Evolutionary conservation across 495 filamentous ascomycete genomes (phyloP), one percentile per base, ranked within the genome.

Genomic region (Hamigera avellanea): DNA sequence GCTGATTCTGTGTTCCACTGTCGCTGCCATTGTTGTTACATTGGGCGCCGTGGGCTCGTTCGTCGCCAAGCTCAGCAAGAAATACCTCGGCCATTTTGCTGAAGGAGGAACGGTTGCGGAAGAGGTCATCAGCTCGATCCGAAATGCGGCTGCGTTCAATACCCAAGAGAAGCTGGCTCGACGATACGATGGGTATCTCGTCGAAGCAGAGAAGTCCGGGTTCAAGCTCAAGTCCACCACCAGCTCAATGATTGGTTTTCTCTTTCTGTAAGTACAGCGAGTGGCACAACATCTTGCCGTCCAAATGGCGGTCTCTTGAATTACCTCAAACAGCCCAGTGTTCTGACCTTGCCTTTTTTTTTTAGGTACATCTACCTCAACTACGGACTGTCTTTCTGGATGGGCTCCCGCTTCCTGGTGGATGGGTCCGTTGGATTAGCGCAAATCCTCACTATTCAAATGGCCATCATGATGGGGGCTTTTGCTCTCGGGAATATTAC

Each of bases 1-100:
- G 2, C 42, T 67, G n/a, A 52, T 67, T n/a, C 28, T 51, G 0
- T 37, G 42, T 3, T 48, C 53, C 3, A 50, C 41, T 3, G 36
- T 56, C n/a, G 46, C 53, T 18, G 42, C 46, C 7, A 51, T 64
- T 26, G 21, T 50, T 3, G 8, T 43, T n/a, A 32, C 46, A 13
- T 48, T 49, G 41, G 45, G 36, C 8, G 36, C 18, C 14, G 44
- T 48, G 8, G 33, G 21, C 4, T 34, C 25, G 8, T 9, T 40
- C 6, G 35, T 35, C n/a, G 9, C 12, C 38, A 14, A 35, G 19
- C n/a, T 35, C 9, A 8, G 28, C 17, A 6, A 17, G 32, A 15
- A 16, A 33, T 27, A 15, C 35, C 12, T 14, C 35, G 17, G 18
- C 18, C 12, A n/a, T 18, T 36, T 35, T 14, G 14, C 23, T 1